These are phyloP conservation scores for Cercophora newfieldiana DNA, from an alignment of 495 filamentous ascomycete species.

Conservation along the genomic window DNA sequence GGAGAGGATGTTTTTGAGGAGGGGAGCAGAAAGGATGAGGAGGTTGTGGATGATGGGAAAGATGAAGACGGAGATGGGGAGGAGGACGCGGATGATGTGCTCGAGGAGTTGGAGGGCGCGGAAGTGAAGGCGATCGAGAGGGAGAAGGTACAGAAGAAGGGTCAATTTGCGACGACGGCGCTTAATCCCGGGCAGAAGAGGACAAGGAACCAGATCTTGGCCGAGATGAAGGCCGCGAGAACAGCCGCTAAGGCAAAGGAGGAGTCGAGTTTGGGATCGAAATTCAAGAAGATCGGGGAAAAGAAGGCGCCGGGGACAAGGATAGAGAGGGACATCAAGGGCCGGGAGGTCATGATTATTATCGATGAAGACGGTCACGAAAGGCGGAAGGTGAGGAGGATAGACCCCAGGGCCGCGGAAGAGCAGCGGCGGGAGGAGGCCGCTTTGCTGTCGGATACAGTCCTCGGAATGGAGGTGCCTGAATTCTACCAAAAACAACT, in stretches of 20 bases:
- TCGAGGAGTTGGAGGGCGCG: constrained; percentile 71
- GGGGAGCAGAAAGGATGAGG: constrained; percentile 22
- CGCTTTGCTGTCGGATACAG: constrained; percentile 66
- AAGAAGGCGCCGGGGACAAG: constrained; percentile 61
- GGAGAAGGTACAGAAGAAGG: constrained; percentile 68
- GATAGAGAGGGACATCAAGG: constrained; percentile 72
- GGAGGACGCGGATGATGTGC: constrained; percentile 69
- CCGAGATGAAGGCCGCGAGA: constrained; percentile 75
- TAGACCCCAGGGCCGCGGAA: constrained; percentile 35
- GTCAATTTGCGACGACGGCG: constrained; percentile 66
- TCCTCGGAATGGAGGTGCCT: constrained; percentile 78
- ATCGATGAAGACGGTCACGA: constrained; percentile 84
- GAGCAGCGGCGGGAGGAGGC: constrained; percentile 44
- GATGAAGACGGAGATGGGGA: constrained; percentile 24
- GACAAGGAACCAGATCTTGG: constrained; percentile 80
- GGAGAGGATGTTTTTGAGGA: constrained; percentile 69
- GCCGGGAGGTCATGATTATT: constrained; percentile 81
- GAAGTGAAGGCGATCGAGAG: constrained; percentile 57
- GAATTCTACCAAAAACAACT: constrained; percentile 51
- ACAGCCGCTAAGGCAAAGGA: constrained; percentile 58
- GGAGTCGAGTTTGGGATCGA: constrained; percentile 64
- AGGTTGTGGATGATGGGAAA: constrained; percentile 22
- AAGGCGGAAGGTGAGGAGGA: constrained; percentile 76
- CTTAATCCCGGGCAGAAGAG: constrained; percentile 64
- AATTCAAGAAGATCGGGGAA: constrained; percentile 78